phyloP scores from a whole-genome alignment of 495 filamentous ascomycete species.

The Glonium stellatum region DNA sequence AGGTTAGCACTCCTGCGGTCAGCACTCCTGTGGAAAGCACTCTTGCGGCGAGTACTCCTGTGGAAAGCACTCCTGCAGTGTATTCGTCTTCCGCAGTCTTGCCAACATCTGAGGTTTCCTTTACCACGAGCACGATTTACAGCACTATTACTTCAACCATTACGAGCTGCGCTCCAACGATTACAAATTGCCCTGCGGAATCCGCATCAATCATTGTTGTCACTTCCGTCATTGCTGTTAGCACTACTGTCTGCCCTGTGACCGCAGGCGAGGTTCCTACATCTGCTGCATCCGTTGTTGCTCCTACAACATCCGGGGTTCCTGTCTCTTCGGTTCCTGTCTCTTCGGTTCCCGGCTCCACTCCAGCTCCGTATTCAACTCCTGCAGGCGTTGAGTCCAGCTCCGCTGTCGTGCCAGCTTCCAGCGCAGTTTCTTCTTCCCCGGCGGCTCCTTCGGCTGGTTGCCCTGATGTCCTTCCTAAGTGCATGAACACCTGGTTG shows the following conservation, averaged over 20 bases:
- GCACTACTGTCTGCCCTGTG: slow-evolving; percentile 3
- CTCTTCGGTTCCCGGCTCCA: not conserved
- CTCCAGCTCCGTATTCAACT: not conserved
- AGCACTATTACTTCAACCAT: slow-evolving; percentile 33
- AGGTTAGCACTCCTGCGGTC: not conserved
- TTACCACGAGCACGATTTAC: slow-evolving; percentile 24
- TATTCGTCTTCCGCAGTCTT: slow-evolving; percentile 12
- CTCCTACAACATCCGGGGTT: slow-evolving; percentile 1
- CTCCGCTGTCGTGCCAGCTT: slow-evolving; percentile 1
- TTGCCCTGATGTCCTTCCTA: slow-evolving; percentile 71
- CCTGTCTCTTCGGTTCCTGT: not conserved
- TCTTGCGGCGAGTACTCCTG: slow-evolving; percentile 6
- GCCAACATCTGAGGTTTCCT: not conserved
- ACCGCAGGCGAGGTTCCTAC: not conserved
- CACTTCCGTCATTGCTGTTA: slow-evolving; percentile 12
- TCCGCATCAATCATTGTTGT: slow-evolving; percentile 15
- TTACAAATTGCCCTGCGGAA: slow-evolving; percentile 34
- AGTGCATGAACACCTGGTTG: slow-evolving; percentile 92
- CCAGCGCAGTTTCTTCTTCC: not conserved
- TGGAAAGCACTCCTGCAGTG: slow-evolving; percentile 12
- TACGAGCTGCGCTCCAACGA: slow-evolving; percentile 25
- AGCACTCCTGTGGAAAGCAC: not conserved
- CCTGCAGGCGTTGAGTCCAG: not conserved
- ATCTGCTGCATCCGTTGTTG: not conserved
- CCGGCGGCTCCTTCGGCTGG: not conserved